These are phyloP conservation scores for Staphylotrichum tortipilum DNA, from an alignment of 495 filamentous ascomycete species.

Conservation along the genomic window DNA sequence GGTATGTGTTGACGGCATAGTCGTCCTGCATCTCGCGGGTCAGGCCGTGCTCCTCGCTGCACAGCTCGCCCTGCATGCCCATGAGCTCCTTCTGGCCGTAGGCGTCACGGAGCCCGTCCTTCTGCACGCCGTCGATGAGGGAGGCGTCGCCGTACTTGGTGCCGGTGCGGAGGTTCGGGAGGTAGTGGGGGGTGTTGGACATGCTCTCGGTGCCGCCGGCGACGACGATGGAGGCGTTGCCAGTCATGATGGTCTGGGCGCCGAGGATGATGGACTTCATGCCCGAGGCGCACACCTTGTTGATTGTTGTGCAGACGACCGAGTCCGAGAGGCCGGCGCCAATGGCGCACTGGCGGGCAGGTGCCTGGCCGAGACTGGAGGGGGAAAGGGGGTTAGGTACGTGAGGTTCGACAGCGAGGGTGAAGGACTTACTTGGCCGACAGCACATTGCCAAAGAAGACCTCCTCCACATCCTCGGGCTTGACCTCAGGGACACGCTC, in stretches of 20 bases:
- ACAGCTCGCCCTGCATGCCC: conserved; percentile 88
- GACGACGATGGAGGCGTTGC: conserved; percentile 80
- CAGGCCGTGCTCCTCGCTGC: conserved; percentile 74
- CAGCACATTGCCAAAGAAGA: conserved; percentile 96
- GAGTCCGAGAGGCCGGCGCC: conserved; percentile 70
- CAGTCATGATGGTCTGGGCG: conserved; percentile 92
- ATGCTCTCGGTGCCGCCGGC: conserved; percentile 95
- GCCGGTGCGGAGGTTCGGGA: conserved; percentile 71
- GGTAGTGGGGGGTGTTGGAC: conserved; percentile 96
- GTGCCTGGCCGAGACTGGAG: conserved; percentile 85
- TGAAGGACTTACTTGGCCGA: conserved; percentile 67
- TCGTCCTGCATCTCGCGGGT: conserved; percentile 77
- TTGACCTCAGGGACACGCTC: conserved; percentile 78
- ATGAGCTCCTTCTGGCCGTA: conserved; percentile 88
- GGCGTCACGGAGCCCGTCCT: conserved; percentile 87
- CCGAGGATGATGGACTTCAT: conserved; percentile 92
- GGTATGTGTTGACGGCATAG: conserved; percentile 86
- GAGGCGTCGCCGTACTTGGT: conserved; percentile 83
- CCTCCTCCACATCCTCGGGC: conserved; percentile 82
- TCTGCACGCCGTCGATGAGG: conserved; percentile 81
- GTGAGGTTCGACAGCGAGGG: conserved; percentile 25
- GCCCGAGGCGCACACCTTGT: conserved; percentile 96
- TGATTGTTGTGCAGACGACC: conserved; percentile 84
- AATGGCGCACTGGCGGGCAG: conserved; percentile 87
- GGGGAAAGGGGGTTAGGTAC: background rate